phyloP scores from a whole-genome alignment of 1,284 basidiomycete genomes.

The Omphalotus olearius region DNA sequence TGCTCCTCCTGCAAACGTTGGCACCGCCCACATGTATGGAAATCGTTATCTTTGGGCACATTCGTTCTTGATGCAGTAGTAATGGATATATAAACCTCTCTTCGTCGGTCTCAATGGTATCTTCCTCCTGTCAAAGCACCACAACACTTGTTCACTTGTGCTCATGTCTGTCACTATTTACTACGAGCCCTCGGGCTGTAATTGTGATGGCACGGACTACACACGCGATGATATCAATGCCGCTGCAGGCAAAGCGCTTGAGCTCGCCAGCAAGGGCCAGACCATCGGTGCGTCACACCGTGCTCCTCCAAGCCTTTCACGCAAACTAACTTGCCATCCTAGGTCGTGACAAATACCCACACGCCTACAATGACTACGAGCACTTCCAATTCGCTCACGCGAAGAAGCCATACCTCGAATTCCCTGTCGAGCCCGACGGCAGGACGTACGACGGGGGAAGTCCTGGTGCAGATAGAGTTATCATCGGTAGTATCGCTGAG shows the following conservation, averaged over 20 bases:
- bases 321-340: background rate
- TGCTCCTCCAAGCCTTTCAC: background rate
- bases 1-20: no score
- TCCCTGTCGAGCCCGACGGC: constrained; percentile 3
- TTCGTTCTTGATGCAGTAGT: no score
- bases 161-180: background rate
- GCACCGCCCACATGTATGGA: no score
- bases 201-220: constrained; percentile 10
- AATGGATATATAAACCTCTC: no score
- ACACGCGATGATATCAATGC: constrained; percentile 10
- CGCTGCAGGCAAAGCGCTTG: constrained; percentile 6
- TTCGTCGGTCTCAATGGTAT: no score
- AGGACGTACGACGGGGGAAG: constrained; percentile 7
- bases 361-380: constrained; percentile 14
- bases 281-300: constrained; percentile 3
- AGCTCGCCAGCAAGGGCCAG: constrained; percentile 9
- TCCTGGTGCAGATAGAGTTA: constrained; percentile 10
- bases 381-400: constrained; percentile 11
- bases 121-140: no score
- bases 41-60: no score
- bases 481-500: constrained; percentile 10
- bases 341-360: constrained; percentile 13
- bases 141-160: no score
- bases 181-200: constrained; percentile 12
- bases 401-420: constrained; percentile 11